Base-by-base conservation (phyloP, 192 early-diverging fungal species). In the Rhizoclosmatium sp. region DNA sequence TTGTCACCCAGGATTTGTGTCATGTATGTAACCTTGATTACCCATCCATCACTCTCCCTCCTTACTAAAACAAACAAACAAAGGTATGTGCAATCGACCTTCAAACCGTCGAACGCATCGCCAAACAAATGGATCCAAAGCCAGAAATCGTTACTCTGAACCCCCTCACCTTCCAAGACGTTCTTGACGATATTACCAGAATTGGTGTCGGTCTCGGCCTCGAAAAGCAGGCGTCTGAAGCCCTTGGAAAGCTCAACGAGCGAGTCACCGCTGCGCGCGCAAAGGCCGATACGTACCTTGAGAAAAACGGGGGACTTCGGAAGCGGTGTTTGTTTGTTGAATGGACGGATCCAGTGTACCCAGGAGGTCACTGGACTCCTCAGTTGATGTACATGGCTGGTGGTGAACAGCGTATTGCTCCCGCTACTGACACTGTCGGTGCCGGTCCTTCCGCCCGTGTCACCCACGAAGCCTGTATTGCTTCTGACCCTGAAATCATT, bases 81-180 rank as follows among this genome's bases (percentile, higher is more conserved):
- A 78, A 87, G 39, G 89, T 90, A 44, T 90, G 89, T 68, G 86
- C 89, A 2, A 84, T 90, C 58, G 89, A 90, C 69, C 69, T 70
- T 4, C 79, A 80, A 79, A 84, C 85, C 47, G 89, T 90, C 19
- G 75, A 88, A 39, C 81, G 87, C 21, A 76, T 90, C 19, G 89
- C 87, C 1, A 49, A 76, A 39, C 64, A 31, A 5, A 87, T 90
- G 86, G 45, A 79, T 12, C 87, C 84, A 4, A 65, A 71, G 39
- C 87, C 89, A 1, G 39, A 71, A 23, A 83, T 90, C 60, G 79
- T 90, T 12, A 87, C 87, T 21, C 76, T 90, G 60, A 90, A 89
- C 61, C 89, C 89, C 1, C 31, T 78, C 12, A 85, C 62, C 4
- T 65, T 90, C n/a, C 61, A 80, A 44, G 84, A 90, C 67, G 81